Evolutionary conservation across 73 alveolate genomes (phyloP), one percentile per base, ranked within the genome.

Genomic region (Paraurostyla sp.): DNA sequence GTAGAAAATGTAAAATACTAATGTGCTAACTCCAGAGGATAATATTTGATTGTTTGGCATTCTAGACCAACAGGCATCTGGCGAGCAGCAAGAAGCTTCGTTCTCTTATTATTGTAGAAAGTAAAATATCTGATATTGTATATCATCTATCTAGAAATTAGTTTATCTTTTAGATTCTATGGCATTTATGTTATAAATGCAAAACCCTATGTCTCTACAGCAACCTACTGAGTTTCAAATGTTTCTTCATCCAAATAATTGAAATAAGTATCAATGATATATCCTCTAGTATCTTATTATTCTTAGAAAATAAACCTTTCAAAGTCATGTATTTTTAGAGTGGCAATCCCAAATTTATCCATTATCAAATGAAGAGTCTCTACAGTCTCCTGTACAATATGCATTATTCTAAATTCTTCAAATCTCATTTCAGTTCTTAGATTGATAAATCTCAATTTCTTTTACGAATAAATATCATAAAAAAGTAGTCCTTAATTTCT

Each of bases 231-330:
- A 2, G 60, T 58, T 2, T 3, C 3, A 65, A 22, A 65, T 22
- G 25, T 22, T 40, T 65, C 82, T 38, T 40, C 46, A 36, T 65
- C 82, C 13, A 65, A 32, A 65, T 13, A 65, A 58, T 65, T 65
- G 58, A 36, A 65, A 65, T 65, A 35, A 38, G 40, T 15, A 11
- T 36, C 2, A 2, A 65, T 36, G 18, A 9, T 9, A 65, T 7
- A 65, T 11, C 82, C 82, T 65, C 58, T 15, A 4, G 16, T 2
- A 38, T 38, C 1, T 4, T 65, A 2, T 65, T 33, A 35, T 25
- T 22, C 13, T 13, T 38, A 65, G 41, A 65, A 32, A n/a, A n/a
- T n/a, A n/a, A n/a, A n/a, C n/a, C 16, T 13, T 6, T 32, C 46
- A 38, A 18, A 65, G 25, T 65, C 46, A 32, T 65, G 35, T 11